A percentile compares a stretch with the other conserved stretches of the same genome.
These are phyloP conservation scores for Pseudoneurospora amorphoporcata DNA, from an alignment of 495 filamentous ascomycete species.

Conservation along the genomic window DNA sequence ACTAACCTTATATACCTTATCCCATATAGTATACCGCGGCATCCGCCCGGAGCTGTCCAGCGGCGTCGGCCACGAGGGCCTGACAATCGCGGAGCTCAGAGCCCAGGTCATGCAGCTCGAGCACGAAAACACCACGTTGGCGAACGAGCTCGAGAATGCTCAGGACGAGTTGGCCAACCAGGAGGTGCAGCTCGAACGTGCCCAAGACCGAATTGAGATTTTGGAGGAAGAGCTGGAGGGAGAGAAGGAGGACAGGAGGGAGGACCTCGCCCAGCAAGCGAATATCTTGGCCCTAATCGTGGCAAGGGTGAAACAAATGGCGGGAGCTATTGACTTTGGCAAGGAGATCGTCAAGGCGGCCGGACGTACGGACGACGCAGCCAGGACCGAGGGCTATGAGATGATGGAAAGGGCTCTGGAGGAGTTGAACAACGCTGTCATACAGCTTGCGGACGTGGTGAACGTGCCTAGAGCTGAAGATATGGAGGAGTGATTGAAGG, in stretches of 20 bases:
- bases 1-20: not conserved
- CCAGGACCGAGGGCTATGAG: not conserved
- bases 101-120: not conserved
- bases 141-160: not conserved
- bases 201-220: not conserved
- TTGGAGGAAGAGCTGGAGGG: not conserved
- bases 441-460: not conserved
- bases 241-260: not conserved
- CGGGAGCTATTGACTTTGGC: not conserved
- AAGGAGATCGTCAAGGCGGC: not conserved
- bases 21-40: not conserved
- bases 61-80: not conserved
- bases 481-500: not conserved
- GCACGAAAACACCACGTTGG: not conserved
- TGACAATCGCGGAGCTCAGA: not conserved
- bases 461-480: not conserved
- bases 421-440: not conserved
- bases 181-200: not conserved
- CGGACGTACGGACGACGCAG: not conserved
- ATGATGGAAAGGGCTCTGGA: not conserved
- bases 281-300: not conserved
- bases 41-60: not conserved
- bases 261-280: not conserved
- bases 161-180: not conserved
- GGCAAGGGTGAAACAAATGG: not conserved